Evolutionary conservation across 768 basidiomycete genomes (phyloP).

Genomic region (Amanita phalloides): DNA sequence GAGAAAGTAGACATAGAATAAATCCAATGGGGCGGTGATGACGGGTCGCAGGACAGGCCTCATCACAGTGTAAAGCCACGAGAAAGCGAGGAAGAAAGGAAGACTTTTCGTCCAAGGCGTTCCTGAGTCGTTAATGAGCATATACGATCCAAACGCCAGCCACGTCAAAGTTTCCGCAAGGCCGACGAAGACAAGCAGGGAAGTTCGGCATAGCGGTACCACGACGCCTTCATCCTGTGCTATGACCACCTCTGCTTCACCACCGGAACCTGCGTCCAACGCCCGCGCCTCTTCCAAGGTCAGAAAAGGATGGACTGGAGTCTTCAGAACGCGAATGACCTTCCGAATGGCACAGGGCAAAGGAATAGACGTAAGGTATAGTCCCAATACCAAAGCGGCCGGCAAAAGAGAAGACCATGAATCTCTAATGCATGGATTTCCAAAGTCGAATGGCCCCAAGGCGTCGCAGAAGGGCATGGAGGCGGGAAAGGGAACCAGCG

Average conservation of each 20-base stretch:
- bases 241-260: constrained; percentile 10
- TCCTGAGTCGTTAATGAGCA: too few relatives aligned
- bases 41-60: constrained; percentile 43
- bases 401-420: constrained; percentile 43
- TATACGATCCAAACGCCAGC: too few relatives aligned
- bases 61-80: constrained; percentile 23
- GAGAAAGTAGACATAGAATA: constrained; percentile 31
- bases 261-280: constrained; percentile 18
- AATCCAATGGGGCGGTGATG: constrained; percentile 36
- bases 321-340: constrained; percentile 22
- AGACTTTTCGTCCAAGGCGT: too few relatives aligned
- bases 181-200: constrained; percentile 51
- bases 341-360: constrained; percentile 15
- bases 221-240: constrained; percentile 17
- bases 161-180: too few relatives aligned
- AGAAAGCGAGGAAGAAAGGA: too few relatives aligned
- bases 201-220: constrained; percentile 8
- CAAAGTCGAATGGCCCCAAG: constrained; percentile 29
- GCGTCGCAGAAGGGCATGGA: constrained; percentile 22
- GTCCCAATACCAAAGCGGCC: constrained; percentile 30
- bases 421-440: constrained; percentile 33
- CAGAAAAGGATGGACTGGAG: too few relatives aligned
- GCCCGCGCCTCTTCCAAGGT: constrained; percentile 21
- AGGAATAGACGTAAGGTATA: constrained; percentile 28
- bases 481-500: not conserved